Evolutionary conservation across 140 eudicot genomes (phyloP).

Genomic region (Stevia rebaudiana): DNA sequence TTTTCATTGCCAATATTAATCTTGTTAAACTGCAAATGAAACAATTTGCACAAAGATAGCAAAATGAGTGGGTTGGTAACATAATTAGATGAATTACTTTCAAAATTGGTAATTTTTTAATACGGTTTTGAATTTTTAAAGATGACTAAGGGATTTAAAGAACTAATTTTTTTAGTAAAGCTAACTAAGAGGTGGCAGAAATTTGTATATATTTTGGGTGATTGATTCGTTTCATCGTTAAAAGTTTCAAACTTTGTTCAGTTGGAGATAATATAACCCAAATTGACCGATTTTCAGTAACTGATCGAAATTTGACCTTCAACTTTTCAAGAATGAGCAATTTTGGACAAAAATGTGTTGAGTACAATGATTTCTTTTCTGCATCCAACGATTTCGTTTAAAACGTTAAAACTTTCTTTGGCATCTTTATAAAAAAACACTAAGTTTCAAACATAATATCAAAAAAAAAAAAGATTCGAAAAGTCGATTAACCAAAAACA

Average conservation of each 20-base stretch:
- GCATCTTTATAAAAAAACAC: background rate
- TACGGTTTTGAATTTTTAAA: background rate
- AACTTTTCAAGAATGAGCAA: background rate
- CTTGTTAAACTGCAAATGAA: background rate
- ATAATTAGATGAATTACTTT: background rate
- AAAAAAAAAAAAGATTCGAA: background rate
- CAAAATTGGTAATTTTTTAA: background rate
- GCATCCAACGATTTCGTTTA: background rate
- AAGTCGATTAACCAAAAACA: background rate
- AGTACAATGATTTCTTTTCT: background rate
- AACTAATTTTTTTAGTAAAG: background rate
- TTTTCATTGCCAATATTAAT: background rate
- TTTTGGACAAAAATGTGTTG: background rate
- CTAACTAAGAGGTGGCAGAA: background rate
- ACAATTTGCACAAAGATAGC: background rate
- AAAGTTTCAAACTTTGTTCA: background rate
- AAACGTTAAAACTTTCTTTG: background rate
- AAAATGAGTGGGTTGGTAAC: background rate
- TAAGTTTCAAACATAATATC: background rate
- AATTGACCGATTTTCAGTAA: background rate
- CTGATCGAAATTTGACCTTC: background rate
- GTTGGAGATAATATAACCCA: background rate
- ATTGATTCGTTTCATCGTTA: background rate
- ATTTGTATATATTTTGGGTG: background rate
- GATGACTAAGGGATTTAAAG: background rate